These are phyloP conservation scores for Hypocrella siamensis DNA, from an alignment of 2,329 filamentous ascomycete genomes.

Conservation along the genomic window DNA sequence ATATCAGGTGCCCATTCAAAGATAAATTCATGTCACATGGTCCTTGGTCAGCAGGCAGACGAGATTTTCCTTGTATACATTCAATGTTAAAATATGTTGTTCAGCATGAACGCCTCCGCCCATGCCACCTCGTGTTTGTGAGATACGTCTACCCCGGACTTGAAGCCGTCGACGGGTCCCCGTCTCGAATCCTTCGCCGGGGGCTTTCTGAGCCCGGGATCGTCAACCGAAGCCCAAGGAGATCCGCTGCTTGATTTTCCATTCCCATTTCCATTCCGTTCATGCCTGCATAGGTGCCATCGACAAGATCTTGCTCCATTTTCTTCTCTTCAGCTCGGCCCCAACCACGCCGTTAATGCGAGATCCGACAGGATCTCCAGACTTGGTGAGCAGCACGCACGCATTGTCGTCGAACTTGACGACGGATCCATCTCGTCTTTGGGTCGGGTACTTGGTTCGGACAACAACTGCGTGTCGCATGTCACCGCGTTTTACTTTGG, in stretches of 20 bases:
- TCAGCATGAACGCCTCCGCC: too few species aligned
- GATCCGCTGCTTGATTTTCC: not conserved
- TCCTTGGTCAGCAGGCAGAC: too few species aligned
- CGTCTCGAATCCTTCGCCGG: too few species aligned
- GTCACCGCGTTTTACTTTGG: conserved; percentile 91
- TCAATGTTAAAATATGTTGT: too few species aligned
- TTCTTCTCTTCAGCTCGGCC: conserved; percentile 72
- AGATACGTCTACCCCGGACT: too few species aligned
- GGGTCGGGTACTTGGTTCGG: conserved; percentile 74
- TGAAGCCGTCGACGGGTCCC: too few species aligned
- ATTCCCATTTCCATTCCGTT: conserved; percentile 1
- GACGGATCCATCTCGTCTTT: conserved; percentile 75
- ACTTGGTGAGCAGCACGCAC: conserved; percentile 93
- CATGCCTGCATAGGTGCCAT: conserved; percentile 62
- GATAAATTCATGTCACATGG: too few species aligned
- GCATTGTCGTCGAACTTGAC: conserved; percentile 96
- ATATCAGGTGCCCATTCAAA: too few species aligned
- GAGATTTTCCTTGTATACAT: too few species aligned
- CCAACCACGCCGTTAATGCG: conserved; percentile 88
- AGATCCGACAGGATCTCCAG: conserved; percentile 85
- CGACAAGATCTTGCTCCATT: conserved; percentile 97
- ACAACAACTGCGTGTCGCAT: conserved; percentile 94
- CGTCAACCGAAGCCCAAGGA: too few species aligned
- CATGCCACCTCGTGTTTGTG: too few species aligned
- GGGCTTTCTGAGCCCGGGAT: too few species aligned